These are phyloP conservation scores for Penicillium verhagenii DNA, from an alignment of 495 filamentous ascomycete species.

Conservation along the genomic window DNA sequence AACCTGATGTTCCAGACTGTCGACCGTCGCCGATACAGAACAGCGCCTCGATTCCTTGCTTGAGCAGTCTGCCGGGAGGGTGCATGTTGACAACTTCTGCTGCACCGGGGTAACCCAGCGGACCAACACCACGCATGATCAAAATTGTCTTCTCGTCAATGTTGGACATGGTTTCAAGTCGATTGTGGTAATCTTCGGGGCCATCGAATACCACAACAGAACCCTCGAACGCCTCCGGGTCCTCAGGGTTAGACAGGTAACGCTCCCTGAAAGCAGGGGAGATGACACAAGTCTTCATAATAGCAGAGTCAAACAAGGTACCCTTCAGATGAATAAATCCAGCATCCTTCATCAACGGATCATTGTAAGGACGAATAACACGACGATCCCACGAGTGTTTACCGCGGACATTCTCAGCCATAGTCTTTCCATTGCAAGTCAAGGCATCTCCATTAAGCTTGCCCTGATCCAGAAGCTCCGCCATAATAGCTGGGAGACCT, in stretches of 20 bases:
- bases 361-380: slow-evolving; percentile 43
- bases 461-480: slow-evolving; percentile 48
- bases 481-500: slow-evolving; percentile 54
- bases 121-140: slow-evolving; percentile 54
- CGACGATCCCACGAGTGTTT: slow-evolving; percentile 45
- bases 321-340: slow-evolving; percentile 52
- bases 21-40: slow-evolving; percentile 57
- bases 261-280: slow-evolving; percentile 45
- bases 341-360: slow-evolving; percentile 48
- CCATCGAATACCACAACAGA: slow-evolving; percentile 53
- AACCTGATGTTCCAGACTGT: slow-evolving; percentile 55
- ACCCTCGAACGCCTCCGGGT: slow-evolving; percentile 53
- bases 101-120: slow-evolving; percentile 53
- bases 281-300: slow-evolving; percentile 59
- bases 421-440: slow-evolving; percentile 44
- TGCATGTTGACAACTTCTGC: slow-evolving; percentile 60
- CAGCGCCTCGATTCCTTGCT: slow-evolving; percentile 47
- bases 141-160: slow-evolving; percentile 51
- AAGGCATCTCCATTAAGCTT: slow-evolving; percentile 40
- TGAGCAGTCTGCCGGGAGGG: slow-evolving; percentile 46
- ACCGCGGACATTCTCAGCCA: slow-evolving; percentile 41
- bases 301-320: slow-evolving; percentile 52
- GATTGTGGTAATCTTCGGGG: slow-evolving; percentile 50
- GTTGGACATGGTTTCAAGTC: slow-evolving; percentile 44
- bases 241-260: slow-evolving; percentile 50